Evolutionary conservation across 2,329 filamentous ascomycete genomes (phyloP).

Genomic region (Pseudogymnoascus sp.): DNA sequence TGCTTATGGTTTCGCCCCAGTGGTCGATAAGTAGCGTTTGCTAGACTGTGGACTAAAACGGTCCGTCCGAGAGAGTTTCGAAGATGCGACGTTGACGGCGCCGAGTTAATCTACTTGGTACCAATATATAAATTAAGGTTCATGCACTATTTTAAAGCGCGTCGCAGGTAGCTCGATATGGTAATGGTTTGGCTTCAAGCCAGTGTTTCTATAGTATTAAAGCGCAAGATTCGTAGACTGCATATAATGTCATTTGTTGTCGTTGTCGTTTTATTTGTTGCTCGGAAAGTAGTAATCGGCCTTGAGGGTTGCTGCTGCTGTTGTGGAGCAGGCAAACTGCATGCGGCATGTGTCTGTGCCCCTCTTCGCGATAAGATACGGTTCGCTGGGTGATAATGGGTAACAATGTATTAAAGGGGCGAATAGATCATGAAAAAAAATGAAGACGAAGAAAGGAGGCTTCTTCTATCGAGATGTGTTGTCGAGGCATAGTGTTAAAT

Average conservation of each 20-base stretch:
- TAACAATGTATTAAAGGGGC: not conserved
- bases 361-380: not conserved
- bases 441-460: not conserved
- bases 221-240: not conserved
- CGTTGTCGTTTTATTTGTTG: not conserved
- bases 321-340: not conserved
- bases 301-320: not conserved
- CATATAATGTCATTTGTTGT: not conserved
- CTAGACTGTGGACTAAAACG: not conserved
- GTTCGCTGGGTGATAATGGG: not conserved
- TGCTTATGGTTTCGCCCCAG: not conserved
- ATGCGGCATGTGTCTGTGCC: not conserved
- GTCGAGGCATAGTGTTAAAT: not conserved
- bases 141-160: not conserved
- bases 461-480: not conserved
- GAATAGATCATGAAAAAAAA: not conserved
- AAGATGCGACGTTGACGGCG: not conserved
- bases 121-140: conserved; percentile 3
- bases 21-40: not conserved
- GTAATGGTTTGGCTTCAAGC: not conserved
- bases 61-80: not conserved
- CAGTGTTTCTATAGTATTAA: not conserved
- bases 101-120: not conserved
- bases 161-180: not conserved
- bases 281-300: not conserved